Evolutionary conservation across 768 basidiomycete species (phyloP), one percentile per base, ranked within the genome.

Genomic region (Hydnum rufescens): DNA sequence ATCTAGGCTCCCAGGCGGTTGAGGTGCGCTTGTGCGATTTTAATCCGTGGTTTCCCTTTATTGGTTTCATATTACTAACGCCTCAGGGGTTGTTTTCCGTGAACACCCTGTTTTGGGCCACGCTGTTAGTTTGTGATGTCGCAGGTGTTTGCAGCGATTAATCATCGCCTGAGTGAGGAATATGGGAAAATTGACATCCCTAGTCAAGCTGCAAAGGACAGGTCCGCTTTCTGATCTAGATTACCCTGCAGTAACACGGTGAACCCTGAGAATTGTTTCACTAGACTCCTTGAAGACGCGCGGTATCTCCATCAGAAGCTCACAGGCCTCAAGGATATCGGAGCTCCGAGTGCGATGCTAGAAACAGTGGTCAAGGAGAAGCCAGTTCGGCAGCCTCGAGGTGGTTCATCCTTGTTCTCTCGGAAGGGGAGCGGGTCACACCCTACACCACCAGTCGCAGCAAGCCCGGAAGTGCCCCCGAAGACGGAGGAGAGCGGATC

Each of bases 131-230:
- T 75, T 63, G 88, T 99, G 62, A 92, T 96, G 86, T 76, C 79
- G 32, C 87, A 96, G 62, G 95, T 97, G 13, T 81, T 96, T 55
- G 84, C 84, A 19, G 80, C 87, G 13, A 90, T 96, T 65, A 89
- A 89, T 64, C 80, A 87, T 66, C 77, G 85, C 32, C 70, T 99
- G 22, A 80, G 80, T 34, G 87, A 92, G 60, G 88, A 90, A 62
- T 93, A 81, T 65, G 70, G 71, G 51, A 77, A 73, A 61, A 77
- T 95, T 52, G 85, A 90, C 58, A 68, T 96, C 29, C 86, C 80
- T 51, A 76, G 74, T 60, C 76, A 77, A 54, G 84, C 81, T 55
- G 89, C 86, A 23, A 95, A 93, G 68, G 74, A 77, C 53, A 77
- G 88, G 88, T 87, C 58, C 47, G 28, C 44, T 16, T 30, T 34